These are phyloP conservation scores for Diddensiella santjacobensis DNA, from an alignment of 805 yeast genomes.

Conservation along the genomic window DNA sequence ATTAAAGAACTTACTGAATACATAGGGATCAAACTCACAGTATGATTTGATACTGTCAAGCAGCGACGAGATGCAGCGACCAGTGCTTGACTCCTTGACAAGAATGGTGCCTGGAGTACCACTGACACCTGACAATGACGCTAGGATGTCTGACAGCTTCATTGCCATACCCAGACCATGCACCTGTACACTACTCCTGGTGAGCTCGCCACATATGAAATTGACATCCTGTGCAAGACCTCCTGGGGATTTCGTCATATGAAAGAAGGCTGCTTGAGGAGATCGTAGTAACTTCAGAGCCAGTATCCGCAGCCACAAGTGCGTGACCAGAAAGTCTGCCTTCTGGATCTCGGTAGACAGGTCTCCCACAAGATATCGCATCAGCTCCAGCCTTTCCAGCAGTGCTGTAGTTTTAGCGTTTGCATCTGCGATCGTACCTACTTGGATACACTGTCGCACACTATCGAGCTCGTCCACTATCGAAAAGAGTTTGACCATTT, in stretches of 20 bases:
- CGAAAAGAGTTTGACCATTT: constrained; percentile 14
- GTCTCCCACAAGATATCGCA: not conserved
- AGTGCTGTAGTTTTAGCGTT: not conserved
- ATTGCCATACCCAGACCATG: constrained; percentile 20
- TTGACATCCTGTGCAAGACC: constrained; percentile 10
- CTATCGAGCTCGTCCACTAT: constrained; percentile 13
- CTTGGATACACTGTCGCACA: not conserved
- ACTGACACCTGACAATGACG: constrained; percentile 5
- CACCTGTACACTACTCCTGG: constrained; percentile 11
- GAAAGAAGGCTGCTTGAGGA: not conserved
- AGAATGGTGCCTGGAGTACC: constrained; percentile 2
- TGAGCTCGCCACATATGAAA: constrained; percentile 4
- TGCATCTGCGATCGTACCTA: not conserved
- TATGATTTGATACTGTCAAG: not conserved
- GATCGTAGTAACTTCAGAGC: constrained; percentile 2
- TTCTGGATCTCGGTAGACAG: constrained; percentile 12
- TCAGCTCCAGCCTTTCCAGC: constrained; percentile 3
- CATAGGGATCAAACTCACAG: constrained; percentile 3
- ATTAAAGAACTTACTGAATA: not conserved
- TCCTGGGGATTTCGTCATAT: not conserved
- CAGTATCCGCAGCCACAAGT: constrained; percentile 14
- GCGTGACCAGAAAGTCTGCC: constrained; percentile 18
- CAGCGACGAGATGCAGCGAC: constrained; percentile 2
- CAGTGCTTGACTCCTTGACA: not conserved
- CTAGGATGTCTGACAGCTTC: constrained; percentile 17